These are phyloP conservation scores for Phytophthora meadii DNA, from an alignment of 352 stramenopile species.

Conservation along the genomic window DNA sequence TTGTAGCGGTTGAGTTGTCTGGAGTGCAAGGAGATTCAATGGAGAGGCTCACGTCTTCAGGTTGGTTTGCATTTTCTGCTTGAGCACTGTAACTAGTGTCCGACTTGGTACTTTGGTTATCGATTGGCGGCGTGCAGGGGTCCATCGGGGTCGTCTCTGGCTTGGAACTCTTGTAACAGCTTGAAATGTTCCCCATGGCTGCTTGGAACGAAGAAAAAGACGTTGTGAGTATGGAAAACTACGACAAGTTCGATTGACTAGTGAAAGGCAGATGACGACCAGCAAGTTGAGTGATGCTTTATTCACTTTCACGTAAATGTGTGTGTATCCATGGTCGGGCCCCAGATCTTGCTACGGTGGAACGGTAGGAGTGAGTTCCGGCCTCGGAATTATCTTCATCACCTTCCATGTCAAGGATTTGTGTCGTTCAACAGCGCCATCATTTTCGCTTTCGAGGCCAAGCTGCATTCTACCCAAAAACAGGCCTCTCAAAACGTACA, in stretches of 20 bases:
- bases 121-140: slow-evolving; percentile 10
- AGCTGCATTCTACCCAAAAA: too few relatives aligned
- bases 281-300: background rate
- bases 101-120: slow-evolving; percentile 9
- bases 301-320: background rate
- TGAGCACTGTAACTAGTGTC: slow-evolving; percentile 6
- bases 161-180: slow-evolving; percentile 15
- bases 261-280: slow-evolving; percentile 5
- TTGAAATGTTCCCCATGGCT: slow-evolving; percentile 24
- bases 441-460: too few relatives aligned
- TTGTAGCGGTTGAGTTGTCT: background rate
- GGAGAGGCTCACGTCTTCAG: background rate
- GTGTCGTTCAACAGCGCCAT: too few relatives aligned
- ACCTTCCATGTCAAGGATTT: too few relatives aligned
- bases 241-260: background rate
- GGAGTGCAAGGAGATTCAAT: background rate
- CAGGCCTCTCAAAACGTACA: too few relatives aligned
- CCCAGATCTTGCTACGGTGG: too few relatives aligned
- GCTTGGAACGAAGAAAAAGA: background rate
- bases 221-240: slow-evolving; percentile 1
- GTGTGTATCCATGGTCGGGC: too few relatives aligned
- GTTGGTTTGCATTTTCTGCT: slow-evolving; percentile 1
- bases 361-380: too few relatives aligned
- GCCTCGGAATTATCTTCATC: too few relatives aligned
- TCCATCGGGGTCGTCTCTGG: background rate